phyloP scores from a whole-genome alignment of 306 rosid genomes.

The Arachis hypogaea region DNA sequence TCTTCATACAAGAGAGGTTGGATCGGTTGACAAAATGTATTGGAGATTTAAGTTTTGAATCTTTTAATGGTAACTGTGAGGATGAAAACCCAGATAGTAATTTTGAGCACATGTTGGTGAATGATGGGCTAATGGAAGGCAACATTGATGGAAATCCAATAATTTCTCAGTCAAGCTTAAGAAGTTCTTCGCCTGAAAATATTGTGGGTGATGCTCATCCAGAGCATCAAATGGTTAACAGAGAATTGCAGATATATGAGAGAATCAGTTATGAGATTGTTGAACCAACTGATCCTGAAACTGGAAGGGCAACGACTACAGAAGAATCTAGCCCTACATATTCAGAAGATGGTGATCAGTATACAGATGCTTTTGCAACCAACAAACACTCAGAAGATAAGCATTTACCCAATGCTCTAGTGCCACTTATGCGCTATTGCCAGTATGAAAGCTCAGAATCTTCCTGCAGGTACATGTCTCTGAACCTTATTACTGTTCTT shows the following conservation, averaged over 20 bases:
- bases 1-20: slow-evolving; percentile 93
- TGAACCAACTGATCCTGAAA: slow-evolving; percentile 51
- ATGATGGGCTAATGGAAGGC: slow-evolving; percentile 48
- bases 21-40: slow-evolving; percentile 77
- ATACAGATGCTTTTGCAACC: slow-evolving; percentile 54
- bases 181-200: slow-evolving; percentile 48
- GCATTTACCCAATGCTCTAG: slow-evolving; percentile 72
- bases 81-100: slow-evolving; percentile 54
- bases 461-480: slow-evolving; percentile 74
- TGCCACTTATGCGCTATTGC: slow-evolving; percentile 77
- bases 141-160: slow-evolving; percentile 42
- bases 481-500: slow-evolving; percentile 21
- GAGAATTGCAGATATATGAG: slow-evolving; percentile 42
- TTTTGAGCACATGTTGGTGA: slow-evolving; percentile 44
- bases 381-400: slow-evolving; percentile 68
- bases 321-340: slow-evolving; percentile 50
- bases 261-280: slow-evolving; percentile 34
- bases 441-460: slow-evolving; percentile 99
- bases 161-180: slow-evolving; percentile 43
- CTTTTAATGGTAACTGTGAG: slow-evolving; percentile 49
- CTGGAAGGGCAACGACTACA: slow-evolving; percentile 43
- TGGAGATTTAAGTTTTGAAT: slow-evolving; percentile 65
- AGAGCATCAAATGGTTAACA: slow-evolving; percentile 48
- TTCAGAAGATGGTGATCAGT: slow-evolving; percentile 54
- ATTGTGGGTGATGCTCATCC: slow-evolving; percentile 45